These are phyloP conservation scores for Drechslerella coelobrocha DNA, from an alignment of 2,329 filamentous ascomycete species.

Conservation along the genomic window DNA sequence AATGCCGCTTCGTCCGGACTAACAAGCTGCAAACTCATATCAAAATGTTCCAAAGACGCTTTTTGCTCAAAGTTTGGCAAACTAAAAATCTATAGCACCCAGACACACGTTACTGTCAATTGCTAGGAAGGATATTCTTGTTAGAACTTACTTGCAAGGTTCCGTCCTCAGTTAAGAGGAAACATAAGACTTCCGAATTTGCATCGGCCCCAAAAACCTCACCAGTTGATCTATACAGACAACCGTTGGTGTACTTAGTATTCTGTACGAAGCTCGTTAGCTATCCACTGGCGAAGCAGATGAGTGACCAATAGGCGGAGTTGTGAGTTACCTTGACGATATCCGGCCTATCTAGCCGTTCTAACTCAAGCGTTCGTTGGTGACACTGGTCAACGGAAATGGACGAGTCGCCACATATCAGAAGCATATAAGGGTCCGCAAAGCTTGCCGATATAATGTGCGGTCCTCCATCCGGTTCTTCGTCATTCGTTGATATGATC, in stretches of 20 bases:
- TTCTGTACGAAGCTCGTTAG: constrained; percentile 57
- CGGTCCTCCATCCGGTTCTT: constrained; percentile 82
- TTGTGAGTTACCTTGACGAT: constrained; percentile 38
- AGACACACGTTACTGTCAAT: background rate
- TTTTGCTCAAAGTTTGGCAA: constrained; percentile 70
- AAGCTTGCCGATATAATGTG: constrained; percentile 82
- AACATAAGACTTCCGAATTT: constrained; percentile 63
- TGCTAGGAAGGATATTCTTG: background rate
- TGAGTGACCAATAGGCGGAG: background rate
- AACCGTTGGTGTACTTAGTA: constrained; percentile 81
- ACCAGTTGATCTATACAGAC: constrained; percentile 74
- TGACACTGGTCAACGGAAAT: constrained; percentile 80
- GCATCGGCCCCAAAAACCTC: constrained; percentile 63
- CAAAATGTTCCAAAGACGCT: constrained; percentile 44
- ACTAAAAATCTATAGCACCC: constrained; percentile 70
- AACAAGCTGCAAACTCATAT: constrained; percentile 47
- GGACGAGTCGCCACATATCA: constrained; percentile 83
- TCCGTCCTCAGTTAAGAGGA: constrained; percentile 77
- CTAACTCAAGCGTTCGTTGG: constrained; percentile 76
- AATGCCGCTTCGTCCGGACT: constrained; percentile 38
- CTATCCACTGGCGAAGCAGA: background rate
- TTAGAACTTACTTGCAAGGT: constrained; percentile 71
- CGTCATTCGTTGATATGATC: constrained; percentile 90
- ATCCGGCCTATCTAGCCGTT: constrained; percentile 66
- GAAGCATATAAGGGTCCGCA: constrained; percentile 81